Conservation (phyloP, 2,329 filamentous ascomycete genomes). For the Fusarium odoratissimum region DNA sequence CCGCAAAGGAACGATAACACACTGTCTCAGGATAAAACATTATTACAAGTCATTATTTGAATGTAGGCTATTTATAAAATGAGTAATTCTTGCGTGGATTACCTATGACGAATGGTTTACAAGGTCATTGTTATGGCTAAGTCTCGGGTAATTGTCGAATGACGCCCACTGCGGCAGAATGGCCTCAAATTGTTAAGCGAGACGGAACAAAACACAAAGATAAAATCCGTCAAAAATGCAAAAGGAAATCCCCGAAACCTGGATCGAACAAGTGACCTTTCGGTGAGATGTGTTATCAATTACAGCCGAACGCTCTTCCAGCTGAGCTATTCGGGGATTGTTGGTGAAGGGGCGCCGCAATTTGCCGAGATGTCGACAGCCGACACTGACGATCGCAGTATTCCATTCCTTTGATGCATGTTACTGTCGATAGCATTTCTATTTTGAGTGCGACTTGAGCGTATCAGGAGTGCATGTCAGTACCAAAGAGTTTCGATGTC, state of each 20-base stretch:
- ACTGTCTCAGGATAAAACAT: no score
- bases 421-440: fast-evolving
- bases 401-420: neutral
- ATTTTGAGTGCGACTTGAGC: fast-evolving
- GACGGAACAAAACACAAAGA: neutral
- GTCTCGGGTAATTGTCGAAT: fast-evolving
- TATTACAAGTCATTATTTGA: no score
- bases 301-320: slow-evolving; percentile 35
- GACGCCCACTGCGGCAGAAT: fast-evolving
- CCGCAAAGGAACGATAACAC: no score
- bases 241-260: slow-evolving; percentile 27
- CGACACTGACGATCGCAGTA: no score
- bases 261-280: slow-evolving; percentile 37
- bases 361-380: neutral
- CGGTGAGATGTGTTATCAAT: slow-evolving; percentile 21
- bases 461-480: neutral
- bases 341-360: slow-evolving; percentile 39
- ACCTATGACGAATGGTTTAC: no score
- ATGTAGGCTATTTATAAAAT: no score
- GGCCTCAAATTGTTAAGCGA: neutral
- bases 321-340: slow-evolving; percentile 33
- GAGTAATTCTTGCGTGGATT: no score
- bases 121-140: neutral
- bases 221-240: neutral
- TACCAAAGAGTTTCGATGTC: no score